Base-by-base conservation (phyloP, 805 yeast species). In the Kregervanrija delftensis region DNA sequence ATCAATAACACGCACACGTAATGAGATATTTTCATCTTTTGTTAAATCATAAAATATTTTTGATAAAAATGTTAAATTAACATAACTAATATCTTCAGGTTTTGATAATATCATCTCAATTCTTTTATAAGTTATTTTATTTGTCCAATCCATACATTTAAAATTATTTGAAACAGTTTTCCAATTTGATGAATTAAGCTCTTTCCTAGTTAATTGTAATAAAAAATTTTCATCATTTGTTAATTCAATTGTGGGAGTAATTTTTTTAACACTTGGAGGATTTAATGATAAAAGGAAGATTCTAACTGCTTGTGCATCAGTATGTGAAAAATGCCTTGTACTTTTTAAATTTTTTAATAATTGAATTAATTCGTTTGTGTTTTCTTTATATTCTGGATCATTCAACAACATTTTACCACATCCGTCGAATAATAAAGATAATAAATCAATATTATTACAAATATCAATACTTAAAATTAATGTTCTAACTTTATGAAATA, bases 401-500 rank as follows among this genome's bases (percentile, higher is more conserved):
- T 76, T 66, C 37, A 83, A 58, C 41, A 89, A 67, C 46, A 80
- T 77, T 46, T 78, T 69, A 0, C 96, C 96, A 52, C 86, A 73
- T 33, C 77, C 69, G 54, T 89, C 95, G 55, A 87, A 82, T 37
- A 87, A 65, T n/a, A 81, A 72, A 9, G 79, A 70, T 45, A 89
- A 63, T 8, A 82, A 74, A 53, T 85, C 95, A 46, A 86, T 73
- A 57, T 83, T 86, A 48, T 74, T 73, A 8, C 79, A 71, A 0
- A 72, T 68, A 5, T 73, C 68, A 14, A 73, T 55, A 42, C 74
- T 73, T 44, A 77, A 55, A 2, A 84, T 74, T 51, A 86, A 64
- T 1, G 72, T 64, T 53, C 87, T 71, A 39, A 89, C 72, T 57
- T 83, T 84, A 60, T 88, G 90, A 58, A 87, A 83, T 11, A 82